phyloP scores from a whole-genome alignment of 2,329 filamentous ascomycete genomes.

The Nakataea oryzae region DNA sequence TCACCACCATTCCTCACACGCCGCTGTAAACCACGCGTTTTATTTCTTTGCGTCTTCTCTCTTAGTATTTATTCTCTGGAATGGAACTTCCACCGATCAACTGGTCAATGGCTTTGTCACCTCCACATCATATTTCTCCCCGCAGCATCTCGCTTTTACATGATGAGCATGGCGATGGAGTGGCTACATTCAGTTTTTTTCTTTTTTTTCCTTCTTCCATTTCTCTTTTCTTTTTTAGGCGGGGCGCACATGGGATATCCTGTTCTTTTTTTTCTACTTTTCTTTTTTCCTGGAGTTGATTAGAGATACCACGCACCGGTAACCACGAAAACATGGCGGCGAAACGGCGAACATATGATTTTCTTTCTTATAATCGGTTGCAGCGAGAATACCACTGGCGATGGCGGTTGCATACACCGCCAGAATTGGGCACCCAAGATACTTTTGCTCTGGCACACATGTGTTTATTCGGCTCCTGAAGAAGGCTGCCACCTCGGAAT shows the following conservation, averaged over 20 bases:
- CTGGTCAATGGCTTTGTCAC: not conserved
- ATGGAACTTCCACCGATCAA: not conserved
- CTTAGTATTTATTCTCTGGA: not conserved
- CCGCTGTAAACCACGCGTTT: not conserved
- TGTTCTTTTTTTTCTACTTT: not conserved
- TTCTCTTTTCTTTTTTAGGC: not conserved
- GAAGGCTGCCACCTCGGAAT: not conserved
- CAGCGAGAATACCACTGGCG: not conserved
- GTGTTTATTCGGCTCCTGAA: not conserved
- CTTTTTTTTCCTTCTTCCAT: too few species aligned
- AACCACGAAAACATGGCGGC: not conserved
- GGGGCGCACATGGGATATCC: not conserved
- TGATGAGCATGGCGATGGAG: not conserved
- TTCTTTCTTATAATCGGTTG: not conserved
- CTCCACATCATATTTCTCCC: not conserved
- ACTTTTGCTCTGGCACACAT: not conserved
- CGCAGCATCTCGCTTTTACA: not conserved
- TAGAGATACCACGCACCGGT: not conserved
- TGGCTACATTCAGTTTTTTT: not conserved
- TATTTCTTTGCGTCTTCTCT: not conserved
- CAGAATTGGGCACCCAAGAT: not conserved
- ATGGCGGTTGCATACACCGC: not conserved
- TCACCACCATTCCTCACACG: not conserved
- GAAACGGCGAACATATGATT: not conserved
- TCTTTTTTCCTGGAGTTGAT: not conserved